Evolutionary conservation across 2,329 filamentous ascomycete species (phyloP).

Genomic region (Penicillium crustosum): DNA sequence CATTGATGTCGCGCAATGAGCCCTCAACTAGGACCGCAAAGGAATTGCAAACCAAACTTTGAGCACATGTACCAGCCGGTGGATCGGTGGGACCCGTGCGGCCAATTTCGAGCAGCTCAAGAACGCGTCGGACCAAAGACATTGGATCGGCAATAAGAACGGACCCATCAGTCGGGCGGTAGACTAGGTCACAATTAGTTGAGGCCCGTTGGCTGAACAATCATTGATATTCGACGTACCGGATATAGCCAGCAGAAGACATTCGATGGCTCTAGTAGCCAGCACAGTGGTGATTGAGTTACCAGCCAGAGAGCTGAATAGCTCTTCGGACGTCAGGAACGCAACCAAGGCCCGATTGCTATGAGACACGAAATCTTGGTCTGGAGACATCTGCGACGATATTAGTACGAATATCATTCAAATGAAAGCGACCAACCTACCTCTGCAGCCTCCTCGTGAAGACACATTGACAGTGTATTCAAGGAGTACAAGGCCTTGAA

Average conservation of each 20-base stretch:
- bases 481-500: conserved; percentile 74
- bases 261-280: conserved; percentile 57
- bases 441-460: conserved; percentile 49
- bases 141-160: conserved; percentile 37
- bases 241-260: conserved; percentile 56
- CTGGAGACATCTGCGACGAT: conserved; percentile 28
- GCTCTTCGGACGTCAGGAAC: conserved; percentile 59
- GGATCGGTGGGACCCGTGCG: conserved; percentile 16
- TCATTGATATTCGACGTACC: conserved; percentile 40
- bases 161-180: conserved; percentile 22
- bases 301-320: conserved; percentile 50
- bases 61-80: conserved; percentile 19
- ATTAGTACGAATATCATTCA: neutral
- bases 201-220: neutral
- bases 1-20: conserved; percentile 46
- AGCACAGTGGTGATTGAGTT: conserved; percentile 52
- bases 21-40: conserved; percentile 53
- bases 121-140: conserved; percentile 36
- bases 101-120: conserved; percentile 37
- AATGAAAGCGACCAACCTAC: neutral
- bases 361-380: conserved; percentile 42
- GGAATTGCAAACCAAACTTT: conserved; percentile 44
- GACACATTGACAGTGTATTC: conserved; percentile 63
- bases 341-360: conserved; percentile 57
- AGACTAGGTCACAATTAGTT: conserved; percentile 27